Base-by-base conservation (phyloP, 2,329 filamentous ascomycete genomes). In the Thielaviopsis cerberus region DNA sequence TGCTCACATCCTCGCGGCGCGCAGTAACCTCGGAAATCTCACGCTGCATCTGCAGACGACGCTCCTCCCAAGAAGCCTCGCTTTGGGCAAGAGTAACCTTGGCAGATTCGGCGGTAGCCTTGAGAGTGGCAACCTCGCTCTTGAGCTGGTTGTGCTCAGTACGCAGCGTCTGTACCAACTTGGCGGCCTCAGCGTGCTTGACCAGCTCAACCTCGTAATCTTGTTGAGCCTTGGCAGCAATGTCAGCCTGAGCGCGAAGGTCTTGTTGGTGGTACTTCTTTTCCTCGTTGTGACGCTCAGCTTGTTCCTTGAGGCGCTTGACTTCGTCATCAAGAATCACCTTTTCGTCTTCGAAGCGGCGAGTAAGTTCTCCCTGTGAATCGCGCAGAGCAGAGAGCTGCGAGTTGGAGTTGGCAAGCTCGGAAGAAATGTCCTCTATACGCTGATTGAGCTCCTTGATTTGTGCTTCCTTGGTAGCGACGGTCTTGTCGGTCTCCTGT, bases 131-230 rank as follows among this genome's bases (percentile, higher is more conserved):
- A 2, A 88, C 76, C 61, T 94, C 81, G 0, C 86, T 85, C 71
- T 88, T 90, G 61, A 97, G 72, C 64, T 87, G 76, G 65, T 94
- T 92, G 69, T 86, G 80, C 63, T 97, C 88, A 3, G 76, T 75
- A 55, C 92, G 86, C 54, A 95, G 75, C 57, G 77, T 77, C 64
- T 94, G 88, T 15, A 96, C 76, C 37, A 81, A 80, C 70, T 89
- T 90, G 13, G 91, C 88, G n/a, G 91, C 92, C 63, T 96, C 88
- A 1, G 90, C 91, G 70, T 98, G 92, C 72, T 92, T 96, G 65
- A 95, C 80, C 11, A 98, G 77, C 69, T 98, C 92, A 62, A 83
- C 83, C 69, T 98, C 94, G 67, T 98, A 98, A 64, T 92, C 90
- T 67, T 94, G 85, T 68, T 98, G 92, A 3, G 92, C 89, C 68